Evolutionary conservation across 345 rosid genomes (phyloP).

Genomic region (Arabidopsis suecica): DNA sequence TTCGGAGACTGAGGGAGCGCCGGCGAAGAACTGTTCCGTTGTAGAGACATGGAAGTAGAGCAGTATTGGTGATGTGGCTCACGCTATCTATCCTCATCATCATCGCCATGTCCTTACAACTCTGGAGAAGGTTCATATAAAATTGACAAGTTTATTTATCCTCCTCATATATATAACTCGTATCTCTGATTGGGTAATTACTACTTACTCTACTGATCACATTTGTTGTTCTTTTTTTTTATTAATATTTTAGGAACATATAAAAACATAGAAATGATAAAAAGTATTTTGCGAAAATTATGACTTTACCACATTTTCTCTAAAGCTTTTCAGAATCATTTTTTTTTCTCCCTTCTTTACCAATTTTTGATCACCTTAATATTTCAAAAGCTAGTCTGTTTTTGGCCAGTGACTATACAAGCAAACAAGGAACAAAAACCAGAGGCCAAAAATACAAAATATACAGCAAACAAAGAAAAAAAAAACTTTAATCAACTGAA

Average conservation of each 20-base stretch:
- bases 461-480: constrained; percentile 19
- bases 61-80: constrained; percentile 22
- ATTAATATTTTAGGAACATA: no score
- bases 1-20: constrained; percentile 31
- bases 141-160: background rate
- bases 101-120: constrained; percentile 44
- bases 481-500: constrained; percentile 34
- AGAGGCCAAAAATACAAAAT: constrained; percentile 3
- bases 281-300: no score
- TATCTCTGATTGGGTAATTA: no score
- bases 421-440: constrained; percentile 23
- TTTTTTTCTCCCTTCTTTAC: background rate
- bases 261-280: no score
- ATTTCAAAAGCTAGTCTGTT: constrained; percentile 24
- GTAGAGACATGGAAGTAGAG: constrained; percentile 35
- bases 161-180: background rate
- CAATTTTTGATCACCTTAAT: constrained; percentile 16
- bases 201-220: no score
- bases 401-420: constrained; percentile 34
- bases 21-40: constrained; percentile 23
- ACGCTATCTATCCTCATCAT: constrained; percentile 32
- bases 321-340: no score
- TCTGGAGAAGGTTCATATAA: background rate
- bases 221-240: no score
- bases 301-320: no score